Evolutionary conservation across 805 yeast genomes (phyloP).

Genomic region (Metschnikowia arizonensis): DNA sequence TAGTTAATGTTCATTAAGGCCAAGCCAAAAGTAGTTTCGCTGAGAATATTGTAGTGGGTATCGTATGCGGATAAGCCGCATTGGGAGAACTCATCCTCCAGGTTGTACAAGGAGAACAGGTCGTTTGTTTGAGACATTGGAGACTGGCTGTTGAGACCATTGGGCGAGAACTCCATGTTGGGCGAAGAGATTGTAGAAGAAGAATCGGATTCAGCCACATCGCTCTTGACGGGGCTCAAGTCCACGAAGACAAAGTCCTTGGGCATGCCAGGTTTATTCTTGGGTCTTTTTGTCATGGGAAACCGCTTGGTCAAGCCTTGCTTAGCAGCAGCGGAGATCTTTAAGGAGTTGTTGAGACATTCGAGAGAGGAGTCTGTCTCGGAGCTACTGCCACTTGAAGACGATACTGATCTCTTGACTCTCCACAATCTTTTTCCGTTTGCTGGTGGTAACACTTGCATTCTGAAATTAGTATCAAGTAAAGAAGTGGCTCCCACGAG

Average conservation of each 20-base stretch:
- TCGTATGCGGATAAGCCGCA: constrained; percentile 6
- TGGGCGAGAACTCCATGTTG: constrained; percentile 8
- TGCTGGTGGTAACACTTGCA: constrained; percentile 37
- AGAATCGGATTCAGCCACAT: constrained; percentile 20
- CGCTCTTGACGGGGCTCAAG: constrained; percentile 38
- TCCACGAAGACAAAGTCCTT: constrained; percentile 45
- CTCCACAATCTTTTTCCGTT: constrained; percentile 46
- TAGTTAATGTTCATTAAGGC: constrained; percentile 28
- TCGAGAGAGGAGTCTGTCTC: constrained; percentile 27
- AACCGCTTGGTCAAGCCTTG: constrained; percentile 34
- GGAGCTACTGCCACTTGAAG: constrained; percentile 12
- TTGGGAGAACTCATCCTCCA: constrained; percentile 6
- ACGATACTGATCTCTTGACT: constrained; percentile 30
- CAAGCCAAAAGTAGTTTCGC: constrained; percentile 21
- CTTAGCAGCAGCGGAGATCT: constrained; percentile 37
- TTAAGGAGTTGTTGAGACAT: constrained; percentile 42
- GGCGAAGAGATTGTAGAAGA: constrained; percentile 14
- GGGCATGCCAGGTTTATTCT: constrained; percentile 42
- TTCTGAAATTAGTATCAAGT: constrained; percentile 6
- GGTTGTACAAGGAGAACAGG: constrained; percentile 3
- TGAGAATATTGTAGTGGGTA: constrained; percentile 6
- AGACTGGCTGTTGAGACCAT: constrained; percentile 6
- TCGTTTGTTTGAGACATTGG: constrained; percentile 12
- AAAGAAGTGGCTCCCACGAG: too few species aligned
- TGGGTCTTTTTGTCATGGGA: constrained; percentile 39